A percentile compares a stretch with the other conserved stretches of the same genome.
Conservation (phyloP, 148 eudicot genomes). For the Vaccinium corymbosum region DNA sequence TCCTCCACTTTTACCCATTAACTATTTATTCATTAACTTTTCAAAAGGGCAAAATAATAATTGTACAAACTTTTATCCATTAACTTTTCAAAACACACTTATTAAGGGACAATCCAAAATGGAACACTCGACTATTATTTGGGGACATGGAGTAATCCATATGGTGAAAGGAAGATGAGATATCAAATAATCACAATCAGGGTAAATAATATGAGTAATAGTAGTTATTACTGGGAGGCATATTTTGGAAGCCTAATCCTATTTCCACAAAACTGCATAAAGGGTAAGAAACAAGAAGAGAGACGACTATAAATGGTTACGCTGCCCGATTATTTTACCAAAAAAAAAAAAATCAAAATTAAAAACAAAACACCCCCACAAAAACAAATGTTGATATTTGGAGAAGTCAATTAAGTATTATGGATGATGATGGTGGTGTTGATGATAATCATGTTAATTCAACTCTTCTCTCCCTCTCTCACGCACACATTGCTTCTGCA, state of each 20-base stretch:
- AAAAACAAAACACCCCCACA: constrained; percentile 19
- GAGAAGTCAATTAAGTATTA: constrained; percentile 13
- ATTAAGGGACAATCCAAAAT: too few species aligned
- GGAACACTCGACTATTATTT: too few species aligned
- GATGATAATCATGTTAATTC: constrained; percentile 18
- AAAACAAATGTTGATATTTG: constrained; percentile 24
- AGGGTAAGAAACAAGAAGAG: constrained; percentile 19
- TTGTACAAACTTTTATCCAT: too few species aligned
- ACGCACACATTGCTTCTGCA: constrained; percentile 21
- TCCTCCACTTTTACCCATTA: too few species aligned
- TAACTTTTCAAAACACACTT: too few species aligned
- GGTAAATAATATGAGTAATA: neutral
- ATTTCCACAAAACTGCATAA: neutral
- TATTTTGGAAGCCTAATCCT: constrained; percentile 3
- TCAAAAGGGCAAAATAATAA: too few species aligned
- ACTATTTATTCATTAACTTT: too few species aligned
- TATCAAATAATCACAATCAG: neutral
- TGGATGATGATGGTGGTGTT: constrained; percentile 12
- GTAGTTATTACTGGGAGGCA: neutral
- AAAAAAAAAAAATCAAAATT: neutral
- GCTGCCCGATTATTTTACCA: constrained; percentile 29
- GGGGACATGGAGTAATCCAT: too few species aligned
- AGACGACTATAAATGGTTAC: constrained; percentile 34
- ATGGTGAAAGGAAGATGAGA: neutral
- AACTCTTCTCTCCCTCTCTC: constrained; percentile 6